A percentile compares a stretch with the other conserved stretches of the same genome.
phyloP scores from a whole-genome alignment of 768 basidiomycete species.

The Saitozyma sp. region DNA sequence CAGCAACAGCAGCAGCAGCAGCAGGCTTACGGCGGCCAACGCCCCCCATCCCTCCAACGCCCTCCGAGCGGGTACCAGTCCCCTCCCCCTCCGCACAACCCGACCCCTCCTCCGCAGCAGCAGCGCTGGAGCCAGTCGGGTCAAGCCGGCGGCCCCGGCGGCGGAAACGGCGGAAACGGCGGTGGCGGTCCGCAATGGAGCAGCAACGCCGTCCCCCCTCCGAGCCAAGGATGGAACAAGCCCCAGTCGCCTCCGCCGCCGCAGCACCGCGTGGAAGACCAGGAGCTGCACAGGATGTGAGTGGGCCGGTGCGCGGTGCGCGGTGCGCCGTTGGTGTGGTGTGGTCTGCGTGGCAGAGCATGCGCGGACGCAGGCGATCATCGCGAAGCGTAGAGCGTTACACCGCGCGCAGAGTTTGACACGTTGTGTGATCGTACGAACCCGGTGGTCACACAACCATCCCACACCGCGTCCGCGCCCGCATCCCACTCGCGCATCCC shows the following conservation, averaged over 20 bases:
- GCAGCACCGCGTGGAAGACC: conserved; percentile 11
- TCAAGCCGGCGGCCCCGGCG: conserved; percentile 3
- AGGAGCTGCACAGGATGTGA: conserved; percentile 39
- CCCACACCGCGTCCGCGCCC: no score
- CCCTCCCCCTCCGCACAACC: conserved; percentile 15
- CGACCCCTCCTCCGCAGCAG: no score
- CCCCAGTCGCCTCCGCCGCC: conserved; percentile 11
- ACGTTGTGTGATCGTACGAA: no score
- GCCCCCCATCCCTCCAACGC: background rate
- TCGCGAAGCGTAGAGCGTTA: no score
- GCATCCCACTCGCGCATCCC: no score
- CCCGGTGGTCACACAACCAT: no score
- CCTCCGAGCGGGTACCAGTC: conserved; percentile 19
- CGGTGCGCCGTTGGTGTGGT: no score
- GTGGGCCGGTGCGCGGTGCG: conserved; percentile 3
- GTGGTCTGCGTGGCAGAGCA: no score
- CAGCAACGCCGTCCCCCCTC: conserved; percentile 25
- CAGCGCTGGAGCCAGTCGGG: no score
- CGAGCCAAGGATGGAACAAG: conserved; percentile 9
- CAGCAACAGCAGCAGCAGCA: conserved; percentile 26
- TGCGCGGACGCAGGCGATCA: no score
- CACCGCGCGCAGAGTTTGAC: no score
- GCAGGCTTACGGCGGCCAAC: conserved; percentile 5
- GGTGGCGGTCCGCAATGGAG: conserved; percentile 20
- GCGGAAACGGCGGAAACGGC: conserved; percentile 13